These are phyloP conservation scores for Penicillium malachiteum DNA, from an alignment of 495 filamentous ascomycete genomes.

Conservation along the genomic window DNA sequence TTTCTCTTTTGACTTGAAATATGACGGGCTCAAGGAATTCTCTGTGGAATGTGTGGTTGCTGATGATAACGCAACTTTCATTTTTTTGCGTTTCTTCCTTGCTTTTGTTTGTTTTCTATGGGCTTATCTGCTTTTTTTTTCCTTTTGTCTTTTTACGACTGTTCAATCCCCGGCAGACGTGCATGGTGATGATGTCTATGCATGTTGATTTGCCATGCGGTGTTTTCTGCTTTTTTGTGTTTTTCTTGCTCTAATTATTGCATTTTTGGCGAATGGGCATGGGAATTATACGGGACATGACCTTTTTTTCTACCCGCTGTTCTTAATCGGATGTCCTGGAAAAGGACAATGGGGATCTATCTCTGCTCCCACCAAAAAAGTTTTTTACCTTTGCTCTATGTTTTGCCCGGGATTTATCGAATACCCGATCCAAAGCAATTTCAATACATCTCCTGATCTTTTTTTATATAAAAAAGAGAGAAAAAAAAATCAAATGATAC, in stretches of 20 bases:
- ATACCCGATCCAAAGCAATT: not conserved
- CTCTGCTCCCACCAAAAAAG: conserved; percentile 9
- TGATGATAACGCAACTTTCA: not conserved
- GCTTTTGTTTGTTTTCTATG: not conserved
- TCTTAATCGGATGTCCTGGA: conserved; percentile 20
- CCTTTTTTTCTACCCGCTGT: conserved; percentile 12
- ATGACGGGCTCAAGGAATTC: not conserved
- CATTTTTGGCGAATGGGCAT: conserved; percentile 40
- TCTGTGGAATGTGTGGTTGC: not conserved
- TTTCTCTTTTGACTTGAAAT: not conserved
- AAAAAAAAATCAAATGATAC: not conserved
- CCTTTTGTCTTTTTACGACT: conserved; percentile 13
- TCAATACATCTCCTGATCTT: not conserved
- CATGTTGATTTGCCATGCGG: conserved; percentile 23
- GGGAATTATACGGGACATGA: conserved; percentile 33
- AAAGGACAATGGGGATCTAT: not conserved
- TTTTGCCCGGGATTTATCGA: not conserved
- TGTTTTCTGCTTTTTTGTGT: conserved; percentile 12
- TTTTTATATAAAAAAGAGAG: conserved; percentile 1
- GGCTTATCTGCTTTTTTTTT: not conserved
- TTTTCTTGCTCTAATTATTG: conserved; percentile 23
- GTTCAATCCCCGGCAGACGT: conserved; percentile 23
- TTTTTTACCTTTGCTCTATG: conserved; percentile 5
- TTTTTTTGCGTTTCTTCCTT: not conserved
- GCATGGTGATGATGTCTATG: conserved; percentile 34